Conservation (phyloP, 2,329 filamentous ascomycete species). For the Fusarium globosum region DNA sequence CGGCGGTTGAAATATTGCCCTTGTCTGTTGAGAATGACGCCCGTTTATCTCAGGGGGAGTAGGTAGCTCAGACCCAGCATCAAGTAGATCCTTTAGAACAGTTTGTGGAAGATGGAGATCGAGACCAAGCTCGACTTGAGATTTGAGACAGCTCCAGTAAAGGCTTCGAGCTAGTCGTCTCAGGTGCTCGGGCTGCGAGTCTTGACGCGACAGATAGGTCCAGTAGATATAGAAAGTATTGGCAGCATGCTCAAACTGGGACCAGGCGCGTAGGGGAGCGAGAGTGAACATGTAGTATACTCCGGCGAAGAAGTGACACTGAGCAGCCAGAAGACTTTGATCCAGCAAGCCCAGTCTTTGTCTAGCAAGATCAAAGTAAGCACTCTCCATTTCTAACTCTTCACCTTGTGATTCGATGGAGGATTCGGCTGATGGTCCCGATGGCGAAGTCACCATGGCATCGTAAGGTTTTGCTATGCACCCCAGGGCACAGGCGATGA, state of each 20-base stretch:
- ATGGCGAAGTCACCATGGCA: background rate
- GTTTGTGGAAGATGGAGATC: background rate
- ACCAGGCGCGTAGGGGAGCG: background rate
- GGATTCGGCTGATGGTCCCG: background rate
- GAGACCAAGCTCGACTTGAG: background rate
- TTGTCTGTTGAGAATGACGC: background rate
- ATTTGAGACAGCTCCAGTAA: background rate
- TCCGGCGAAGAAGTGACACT: background rate
- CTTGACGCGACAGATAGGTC: background rate
- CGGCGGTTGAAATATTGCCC: background rate
- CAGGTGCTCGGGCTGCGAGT: background rate
- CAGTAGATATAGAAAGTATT: background rate
- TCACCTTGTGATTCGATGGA: background rate
- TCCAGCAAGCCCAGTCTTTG: background rate
- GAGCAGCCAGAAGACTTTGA: background rate
- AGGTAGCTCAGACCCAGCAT: background rate
- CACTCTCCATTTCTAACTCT: background rate
- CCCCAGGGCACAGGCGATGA: background rate
- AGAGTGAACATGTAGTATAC: background rate
- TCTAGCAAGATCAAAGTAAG: background rate
- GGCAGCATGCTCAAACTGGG: background rate
- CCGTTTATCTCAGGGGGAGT: background rate
- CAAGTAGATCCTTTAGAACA: background rate
- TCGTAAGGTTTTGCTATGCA: background rate
- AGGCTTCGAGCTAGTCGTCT: background rate